Percentiles rank a stretch among this genome's conserved stretches.
Evolutionary conservation across 495 filamentous ascomycete genomes (phyloP).

Genomic region (Usnea hakonensis): DNA sequence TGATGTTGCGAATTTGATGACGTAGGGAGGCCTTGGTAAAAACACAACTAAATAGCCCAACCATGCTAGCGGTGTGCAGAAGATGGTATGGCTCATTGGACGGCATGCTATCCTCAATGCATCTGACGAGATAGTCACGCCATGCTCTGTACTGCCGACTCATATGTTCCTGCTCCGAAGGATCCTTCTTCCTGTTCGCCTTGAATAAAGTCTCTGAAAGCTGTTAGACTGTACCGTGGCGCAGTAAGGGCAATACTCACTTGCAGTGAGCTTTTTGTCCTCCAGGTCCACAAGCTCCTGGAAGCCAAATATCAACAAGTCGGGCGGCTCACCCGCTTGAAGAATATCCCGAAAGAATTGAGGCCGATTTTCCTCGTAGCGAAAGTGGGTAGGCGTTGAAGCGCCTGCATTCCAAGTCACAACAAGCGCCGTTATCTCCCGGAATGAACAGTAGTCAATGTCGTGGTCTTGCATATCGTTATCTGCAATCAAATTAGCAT

Average conservation of each 20-base stretch:
- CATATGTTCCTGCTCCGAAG: constrained; percentile 84
- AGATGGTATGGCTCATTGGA: constrained; percentile 71
- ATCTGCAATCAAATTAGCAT: constrained; percentile 40
- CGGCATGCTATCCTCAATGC: constrained; percentile 76
- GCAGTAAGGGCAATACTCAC: constrained; percentile 37
- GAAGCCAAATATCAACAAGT: constrained; percentile 93
- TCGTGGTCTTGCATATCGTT: constrained; percentile 77
- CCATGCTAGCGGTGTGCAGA: constrained; percentile 78
- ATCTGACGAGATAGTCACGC: constrained; percentile 76
- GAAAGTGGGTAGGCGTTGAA: constrained; percentile 72
- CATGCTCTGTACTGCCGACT: constrained; percentile 95
- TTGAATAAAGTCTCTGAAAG: constrained; percentile 40
- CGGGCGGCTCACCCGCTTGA: constrained; percentile 62
- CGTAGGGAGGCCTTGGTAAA: constrained; percentile 80
- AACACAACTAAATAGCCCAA: constrained; percentile 91
- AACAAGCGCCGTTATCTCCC: constrained; percentile 66
- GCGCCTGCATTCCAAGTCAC: constrained; percentile 97
- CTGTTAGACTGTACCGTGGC: constrained; percentile 11
- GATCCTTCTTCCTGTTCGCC: constrained; percentile 77
- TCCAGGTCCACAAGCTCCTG: constrained; percentile 96
- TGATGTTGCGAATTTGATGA: constrained; percentile 64
- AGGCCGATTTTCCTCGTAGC: constrained; percentile 56
- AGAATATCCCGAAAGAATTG: constrained; percentile 72
- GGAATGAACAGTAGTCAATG: constrained; percentile 72
- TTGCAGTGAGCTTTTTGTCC: constrained; percentile 95